These are phyloP conservation scores for Jackrogersella multiformis DNA, from an alignment of 495 filamentous ascomycete species.

Conservation along the genomic window DNA sequence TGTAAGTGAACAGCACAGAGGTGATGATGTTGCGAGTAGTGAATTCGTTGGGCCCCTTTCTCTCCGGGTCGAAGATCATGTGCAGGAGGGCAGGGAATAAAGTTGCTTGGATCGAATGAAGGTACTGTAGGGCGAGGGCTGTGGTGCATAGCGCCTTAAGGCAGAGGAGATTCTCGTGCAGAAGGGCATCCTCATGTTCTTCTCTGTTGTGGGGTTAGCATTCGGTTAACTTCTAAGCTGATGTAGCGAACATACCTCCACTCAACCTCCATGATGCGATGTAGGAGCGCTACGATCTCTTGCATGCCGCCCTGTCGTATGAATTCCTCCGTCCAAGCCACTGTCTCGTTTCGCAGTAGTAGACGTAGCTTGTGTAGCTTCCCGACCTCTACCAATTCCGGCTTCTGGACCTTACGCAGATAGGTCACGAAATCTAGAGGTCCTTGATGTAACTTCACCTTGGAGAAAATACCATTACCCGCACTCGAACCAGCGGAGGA, in stretches of 20 bases:
- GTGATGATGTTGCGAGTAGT: slow-evolving; percentile 89
- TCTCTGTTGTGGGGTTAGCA: slow-evolving; percentile 65
- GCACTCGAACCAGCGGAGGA: slow-evolving; percentile 53
- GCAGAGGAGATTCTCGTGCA: slow-evolving; percentile 92
- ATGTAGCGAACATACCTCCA: slow-evolving; percentile 78
- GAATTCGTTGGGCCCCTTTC: slow-evolving; percentile 96
- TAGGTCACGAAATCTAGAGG: slow-evolving; percentile 87
- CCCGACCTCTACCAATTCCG: slow-evolving; percentile 87
- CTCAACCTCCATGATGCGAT: slow-evolving; percentile 91
- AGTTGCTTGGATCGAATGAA: slow-evolving; percentile 78
- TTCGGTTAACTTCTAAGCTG: slow-evolving; percentile 28
- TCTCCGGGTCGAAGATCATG: slow-evolving; percentile 95
- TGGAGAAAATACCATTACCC: slow-evolving; percentile 55
- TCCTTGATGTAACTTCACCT: slow-evolving; percentile 63
- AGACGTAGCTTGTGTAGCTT: slow-evolving; percentile 92
- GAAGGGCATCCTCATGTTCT: slow-evolving; percentile 92
- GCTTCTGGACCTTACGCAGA: slow-evolving; percentile 77
- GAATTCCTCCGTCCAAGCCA: slow-evolving; percentile 93
- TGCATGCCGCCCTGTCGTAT: slow-evolving; percentile 90
- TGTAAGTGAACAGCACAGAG: slow-evolving; percentile 84
- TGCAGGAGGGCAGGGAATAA: slow-evolving; percentile 87
- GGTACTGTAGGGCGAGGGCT: slow-evolving; percentile 78
- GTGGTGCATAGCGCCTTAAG: slow-evolving; percentile 96
- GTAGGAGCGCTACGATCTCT: slow-evolving; percentile 84
- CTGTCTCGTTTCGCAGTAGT: slow-evolving; percentile 90